Evolutionary conservation across 2,329 filamentous ascomycete species (phyloP), one percentile per base, ranked within the genome.

Genomic region (Iodosphaeria phyllophila): DNA sequence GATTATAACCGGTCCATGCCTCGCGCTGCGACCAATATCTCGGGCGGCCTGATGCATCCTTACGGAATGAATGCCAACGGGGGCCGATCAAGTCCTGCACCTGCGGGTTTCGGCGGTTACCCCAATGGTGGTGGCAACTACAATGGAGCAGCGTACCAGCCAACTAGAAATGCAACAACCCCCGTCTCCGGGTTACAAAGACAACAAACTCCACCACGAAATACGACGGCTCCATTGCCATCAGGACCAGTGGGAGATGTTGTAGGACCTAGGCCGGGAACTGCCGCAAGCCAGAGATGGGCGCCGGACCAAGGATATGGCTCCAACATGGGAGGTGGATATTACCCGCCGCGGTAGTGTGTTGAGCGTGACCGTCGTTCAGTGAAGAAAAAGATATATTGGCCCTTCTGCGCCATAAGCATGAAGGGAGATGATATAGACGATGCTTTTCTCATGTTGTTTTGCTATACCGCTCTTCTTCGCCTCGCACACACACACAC

Each of bases 151-250:
- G 35, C 31, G 5, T 43, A 38, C 27, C 32, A 36, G 16, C 44
- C 49, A 1, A 28, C 36, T 26, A 48, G 57, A 17, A 60, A 53
- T 27, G 44, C 46, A 15, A 58, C 56, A 9, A 47, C 47, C 1
- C 48, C 49, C 4, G 33, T 49, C 9, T 40, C 46, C 14, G 36
- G 40, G 7, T 35, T 33, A 5, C 37, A 46, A 14, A 47, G 41
- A 18, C 44, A 43, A 19, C 47, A 43, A 8, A 44, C 47, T 18
- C 37, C 48, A 15, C 52, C 53, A 32, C 48, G 58, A 25, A 59
- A 53, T 28, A 50, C 60, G 48, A 60, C 57, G 13, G 52, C 50
- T 4, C 52, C 54, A 4, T 35, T 50, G 27, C 45, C 48, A 9
- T 35, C 39, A 15, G 38, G 44, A 22, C 39, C 36, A 19, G 35